Evolutionary conservation across 768 basidiomycete genomes (phyloP), one percentile per base, ranked within the genome.

Genomic region (Suillus decipiens): DNA sequence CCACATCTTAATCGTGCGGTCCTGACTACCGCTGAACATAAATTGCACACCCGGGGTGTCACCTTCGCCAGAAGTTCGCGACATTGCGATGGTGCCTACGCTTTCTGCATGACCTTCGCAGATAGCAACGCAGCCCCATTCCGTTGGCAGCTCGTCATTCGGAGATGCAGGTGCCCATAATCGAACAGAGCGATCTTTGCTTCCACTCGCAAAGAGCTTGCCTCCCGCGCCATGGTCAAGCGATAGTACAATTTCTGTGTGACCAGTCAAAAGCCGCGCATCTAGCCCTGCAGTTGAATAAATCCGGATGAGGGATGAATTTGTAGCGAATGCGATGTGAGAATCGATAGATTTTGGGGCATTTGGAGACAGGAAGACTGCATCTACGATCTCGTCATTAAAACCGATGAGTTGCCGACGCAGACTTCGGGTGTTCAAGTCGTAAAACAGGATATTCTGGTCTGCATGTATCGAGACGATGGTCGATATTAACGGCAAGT

Each of bases 1-100:
- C 97, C 97, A 99, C 88, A 99, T 90, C 77, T 99, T 99, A 73
- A 98, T 92, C 4, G 97, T 99, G 48, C 93, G 87, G 74, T 99
- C 97, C 76, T 99, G 96, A 72, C 92, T 93, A 37, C 96, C 97
- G 15, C 95, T 97, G 73, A 98, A 92, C 82, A 96, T 80, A 77
- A 97, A 96, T 45, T 80, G 80, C 33, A 66, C 66, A 24, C 24
- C 17, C 15, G 36, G n/a, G 28, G 22, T 28, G 39, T 17, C 15
- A 11, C 64, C 68, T 19, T 73, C 74, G 22, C 72, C 78, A 31
- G 69, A 69, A 68, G 81, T 81, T 33, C 88, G 84, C n/a, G 93
- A 88, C 73, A 98, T 78, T 2, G 93, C 89, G 61, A 99, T 78
- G 2, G 96, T 93, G 10, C 96, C 96, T 47, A 99, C 84, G 68